Base-by-base conservation (phyloP, 345 rosid genomes). In the Eucalyptus curtisii region DNA sequence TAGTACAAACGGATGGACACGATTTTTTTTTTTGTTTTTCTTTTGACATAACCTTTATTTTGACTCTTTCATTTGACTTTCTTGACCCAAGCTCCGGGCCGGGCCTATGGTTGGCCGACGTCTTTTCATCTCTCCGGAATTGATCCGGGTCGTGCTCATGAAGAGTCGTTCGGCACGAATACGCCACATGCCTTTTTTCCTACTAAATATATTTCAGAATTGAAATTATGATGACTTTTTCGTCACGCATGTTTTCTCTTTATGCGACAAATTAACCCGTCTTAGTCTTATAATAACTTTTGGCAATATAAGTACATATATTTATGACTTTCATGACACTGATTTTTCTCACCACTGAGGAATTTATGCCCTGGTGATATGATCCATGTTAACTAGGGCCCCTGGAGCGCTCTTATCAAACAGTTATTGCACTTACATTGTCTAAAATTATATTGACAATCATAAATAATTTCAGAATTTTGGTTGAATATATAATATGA, bases 401-500 rank as follows among this genome's bases (percentile, higher is more conserved):
- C 13, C 13, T 6, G 10, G 13, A 9, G 81, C 7, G 13, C 44
- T 71, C 81, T 71, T 37, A 19, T 71, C 5, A 33, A 33, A 33
- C 2, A 19, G 3, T 71, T 33, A 33, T 33, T 71, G 42, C 24
- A 17, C 42, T 16, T 16, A 7, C 2, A 9, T 31, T 9, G 80
- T 68, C 80, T 61, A 68, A 33, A 68, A 68, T 52, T 52, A 52
- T 52, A 52, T 8, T 8, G 5, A 42, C 44, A 1, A 42, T 42
- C 49, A 48, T 48, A 48, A 24, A 55, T 55, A 3, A 55, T 25
- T 10, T 24, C 6, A 10, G 0, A 24, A 55, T 1, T 55, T 55
- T 24, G 6, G 2, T 24, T 0, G 1, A 55, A 22, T 55, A 24
- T 55, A 3, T 10, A 10, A 10, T 10, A 10, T 22, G 4, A 10